Evolutionary conservation across 768 basidiomycete genomes (phyloP).

Genomic region (Boletus rubroflammeus): DNA sequence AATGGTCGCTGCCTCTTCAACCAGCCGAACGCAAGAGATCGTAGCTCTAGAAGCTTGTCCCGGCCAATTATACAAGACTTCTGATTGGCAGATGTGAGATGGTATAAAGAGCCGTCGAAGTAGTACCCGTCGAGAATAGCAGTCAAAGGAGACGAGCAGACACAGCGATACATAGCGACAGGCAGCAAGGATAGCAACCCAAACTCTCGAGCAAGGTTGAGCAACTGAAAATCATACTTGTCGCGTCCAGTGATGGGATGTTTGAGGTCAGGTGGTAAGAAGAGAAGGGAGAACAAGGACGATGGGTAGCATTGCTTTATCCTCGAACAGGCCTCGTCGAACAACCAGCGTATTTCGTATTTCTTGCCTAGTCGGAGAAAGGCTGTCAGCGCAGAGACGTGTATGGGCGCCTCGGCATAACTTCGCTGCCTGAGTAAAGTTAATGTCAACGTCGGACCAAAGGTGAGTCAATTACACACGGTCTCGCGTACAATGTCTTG

Average conservation of each 20-base stretch:
- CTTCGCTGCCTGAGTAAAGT: slow-evolving; percentile 22
- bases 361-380: slow-evolving; percentile 25
- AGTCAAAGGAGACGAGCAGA: slow-evolving; percentile 15
- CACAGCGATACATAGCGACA: slow-evolving; percentile 24
- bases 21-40: slow-evolving; percentile 20
- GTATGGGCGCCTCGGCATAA: slow-evolving; percentile 13
- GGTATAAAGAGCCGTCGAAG: slow-evolving; percentile 14
- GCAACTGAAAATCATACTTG: slow-evolving; percentile 25
- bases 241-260: slow-evolving; percentile 21
- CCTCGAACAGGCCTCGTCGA: slow-evolving; percentile 20
- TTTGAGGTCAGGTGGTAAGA: slow-evolving; percentile 20
- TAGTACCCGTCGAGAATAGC: slow-evolving; percentile 26
- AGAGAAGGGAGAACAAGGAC: slow-evolving; percentile 24
- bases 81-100: slow-evolving; percentile 19
- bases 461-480: slow-evolving; percentile 16
- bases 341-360: slow-evolving; percentile 23
- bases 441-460: background rate
- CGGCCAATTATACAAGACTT: slow-evolving; percentile 24
- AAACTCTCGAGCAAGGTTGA: slow-evolving; percentile 24
- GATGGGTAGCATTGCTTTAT: slow-evolving; percentile 24
- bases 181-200: slow-evolving; percentile 22
- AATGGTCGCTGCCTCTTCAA: slow-evolving; percentile 11
- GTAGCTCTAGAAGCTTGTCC: slow-evolving; percentile 23
- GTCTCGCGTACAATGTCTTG: slow-evolving; percentile 21
- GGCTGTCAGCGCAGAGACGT: slow-evolving; percentile 20